Evolutionary conservation across 2,329 filamentous ascomycete species (phyloP).

Genomic region (Pseudogymnoascus pannorum): DNA sequence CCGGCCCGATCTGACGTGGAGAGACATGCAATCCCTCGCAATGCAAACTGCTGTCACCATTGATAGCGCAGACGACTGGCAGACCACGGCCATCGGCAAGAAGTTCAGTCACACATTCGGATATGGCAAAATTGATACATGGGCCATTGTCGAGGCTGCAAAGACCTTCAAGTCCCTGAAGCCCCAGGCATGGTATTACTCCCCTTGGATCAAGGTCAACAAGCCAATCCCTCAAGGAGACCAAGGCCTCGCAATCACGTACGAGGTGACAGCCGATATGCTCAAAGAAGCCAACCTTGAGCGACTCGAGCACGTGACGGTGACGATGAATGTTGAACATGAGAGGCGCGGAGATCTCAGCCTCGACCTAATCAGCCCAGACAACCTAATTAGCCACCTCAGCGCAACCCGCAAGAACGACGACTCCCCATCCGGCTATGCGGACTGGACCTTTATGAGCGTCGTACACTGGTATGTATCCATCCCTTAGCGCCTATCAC

Average conservation of each 20-base stretch:
- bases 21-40: conserved; percentile 88
- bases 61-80: conserved; percentile 71
- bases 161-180: conserved; percentile 85
- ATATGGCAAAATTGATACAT: conserved; percentile 91
- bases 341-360: conserved; percentile 82
- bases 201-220: conserved; percentile 88
- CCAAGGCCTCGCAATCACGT: conserved; percentile 68
- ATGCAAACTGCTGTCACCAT: conserved; percentile 78
- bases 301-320: conserved; percentile 85
- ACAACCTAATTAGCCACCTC: conserved; percentile 74
- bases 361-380: conserved; percentile 82
- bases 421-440: conserved; percentile 60
- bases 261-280: conserved; percentile 76
- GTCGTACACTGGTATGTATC: conserved; percentile 80
- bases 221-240: conserved; percentile 78
- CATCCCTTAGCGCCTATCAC: neutral
- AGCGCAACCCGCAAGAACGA: conserved; percentile 69
- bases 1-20: conserved; percentile 82
- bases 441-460: conserved; percentile 98
- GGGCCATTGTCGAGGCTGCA: conserved; percentile 73
- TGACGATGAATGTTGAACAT: conserved; percentile 95
- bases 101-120: conserved; percentile 92
- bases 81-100: conserved; percentile 70
- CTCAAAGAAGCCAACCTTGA: conserved; percentile 75
- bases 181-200: conserved; percentile 90